phyloP scores from a whole-genome alignment of 2,329 filamentous ascomycete genomes.

The Hymenoscyphus albidus region DNA sequence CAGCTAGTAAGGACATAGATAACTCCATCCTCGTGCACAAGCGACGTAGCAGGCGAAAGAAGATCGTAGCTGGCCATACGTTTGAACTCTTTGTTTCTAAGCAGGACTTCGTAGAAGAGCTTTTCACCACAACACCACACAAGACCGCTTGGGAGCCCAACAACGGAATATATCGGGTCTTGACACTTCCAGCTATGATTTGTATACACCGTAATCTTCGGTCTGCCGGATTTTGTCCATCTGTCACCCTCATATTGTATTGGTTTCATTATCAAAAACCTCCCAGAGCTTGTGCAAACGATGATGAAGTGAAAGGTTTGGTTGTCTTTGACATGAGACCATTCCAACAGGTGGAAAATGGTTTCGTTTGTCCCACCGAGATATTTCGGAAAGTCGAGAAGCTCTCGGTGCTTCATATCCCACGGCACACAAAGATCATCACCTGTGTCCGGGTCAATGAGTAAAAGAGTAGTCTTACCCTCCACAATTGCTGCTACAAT shows the following conservation, averaged over 20 bases:
- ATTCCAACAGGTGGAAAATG: slow-evolving; percentile 60
- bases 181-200: slow-evolving; percentile 45
- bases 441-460: slow-evolving; percentile 55
- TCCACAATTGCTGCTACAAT: slow-evolving; percentile 48
- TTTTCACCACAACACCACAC: slow-evolving; percentile 52
- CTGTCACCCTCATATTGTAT: slow-evolving; percentile 25
- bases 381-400: slow-evolving; percentile 20
- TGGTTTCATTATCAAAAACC: slow-evolving; percentile 52
- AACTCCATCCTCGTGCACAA: slow-evolving; percentile 47
- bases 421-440: slow-evolving; percentile 46
- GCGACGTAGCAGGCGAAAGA: slow-evolving; percentile 49
- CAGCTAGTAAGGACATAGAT: slow-evolving; percentile 47
- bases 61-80: slow-evolving; percentile 45
- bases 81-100: slow-evolving; percentile 50
- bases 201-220: slow-evolving; percentile 50
- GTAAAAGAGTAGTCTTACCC: slow-evolving; percentile 47
- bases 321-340: slow-evolving; percentile 55
- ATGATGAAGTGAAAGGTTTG: slow-evolving; percentile 61
- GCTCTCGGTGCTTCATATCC: slow-evolving; percentile 40
- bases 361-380: slow-evolving; percentile 55
- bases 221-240: neutral
- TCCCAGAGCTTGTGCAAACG: slow-evolving; percentile 52
- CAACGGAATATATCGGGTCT: slow-evolving; percentile 52
- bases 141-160: slow-evolving; percentile 52
- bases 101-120: slow-evolving; percentile 55